Evolutionary conservation across 176 grass and related monocot genomes (phyloP), one percentile per base, ranked within the genome.

Genomic region (Carex cristatella): DNA sequence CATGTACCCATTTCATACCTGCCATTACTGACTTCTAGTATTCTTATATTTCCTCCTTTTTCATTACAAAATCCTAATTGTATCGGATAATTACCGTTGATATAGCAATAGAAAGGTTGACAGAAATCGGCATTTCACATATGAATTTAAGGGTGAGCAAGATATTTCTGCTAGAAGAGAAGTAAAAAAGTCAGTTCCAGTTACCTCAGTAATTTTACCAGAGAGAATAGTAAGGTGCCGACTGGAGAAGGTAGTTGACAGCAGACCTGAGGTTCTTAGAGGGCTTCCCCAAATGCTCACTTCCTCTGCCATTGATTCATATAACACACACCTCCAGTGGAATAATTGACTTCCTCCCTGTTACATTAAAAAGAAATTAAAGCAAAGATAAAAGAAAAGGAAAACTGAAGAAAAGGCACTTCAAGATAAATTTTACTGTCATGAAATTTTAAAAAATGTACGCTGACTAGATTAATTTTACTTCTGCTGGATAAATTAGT

Each of bases 271-370:
- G 16, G 87, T 86, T 44, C 72, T 90, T 42, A 95, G 85, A 57
- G 91, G 93, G 72, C 93, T 99, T 37, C 96, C 96, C 96, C 96
- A 99, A 28, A 99, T 67, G 56, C 67, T 90, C 64, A 99, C 88
- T 89, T 89, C 87, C 87, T 99, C 93, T 71, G 81, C 89, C 30
- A 85, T 79, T 46, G 93, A 91, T 69, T 92, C 95, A 88, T 94
- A 93, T 42, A 99, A n/a, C 2, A 85, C 79, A 85, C 96, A 99
- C 44, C 81, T 94, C 96, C 96, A 99, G 61, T 89, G 85, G 90
- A 99, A 99, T 69, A 92, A 84, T 5, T 85, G 85, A 16, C 86
- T 86, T 27, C 83, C 91, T 65, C 80, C 87, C 91, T 95, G 87
- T 40, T 66, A 23, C 64, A 31, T 42, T 64, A 53, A 38, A n/a